phyloP scores from a whole-genome alignment of 768 basidiomycete species.

The Lactarius tabidus region DNA sequence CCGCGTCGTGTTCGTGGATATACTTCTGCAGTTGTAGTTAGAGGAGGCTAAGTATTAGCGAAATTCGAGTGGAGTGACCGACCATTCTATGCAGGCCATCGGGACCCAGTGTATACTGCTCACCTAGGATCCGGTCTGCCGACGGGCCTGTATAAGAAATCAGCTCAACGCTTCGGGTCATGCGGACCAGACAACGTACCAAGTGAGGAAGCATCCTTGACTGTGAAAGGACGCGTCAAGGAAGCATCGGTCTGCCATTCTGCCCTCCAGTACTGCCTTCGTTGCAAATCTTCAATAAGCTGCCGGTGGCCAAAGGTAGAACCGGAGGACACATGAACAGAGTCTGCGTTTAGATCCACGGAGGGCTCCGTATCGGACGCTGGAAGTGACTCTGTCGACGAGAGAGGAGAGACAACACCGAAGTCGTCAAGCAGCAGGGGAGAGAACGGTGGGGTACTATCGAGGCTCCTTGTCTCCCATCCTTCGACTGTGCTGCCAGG shows the following conservation, averaged over 20 bases:
- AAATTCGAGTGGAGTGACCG: background rate
- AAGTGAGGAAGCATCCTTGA: constrained; percentile 70
- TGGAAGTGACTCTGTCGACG: constrained; percentile 24
- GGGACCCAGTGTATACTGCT: constrained; percentile 28
- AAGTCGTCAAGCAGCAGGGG: constrained; percentile 40
- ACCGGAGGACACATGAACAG: background rate
- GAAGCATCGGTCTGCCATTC: constrained; percentile 54
- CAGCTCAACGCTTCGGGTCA: background rate
- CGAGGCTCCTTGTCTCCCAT: constrained; percentile 45
- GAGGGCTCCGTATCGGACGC: background rate
- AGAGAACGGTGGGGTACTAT: constrained; percentile 65
- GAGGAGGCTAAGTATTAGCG: constrained; percentile 28
- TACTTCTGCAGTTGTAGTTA: constrained; percentile 44
- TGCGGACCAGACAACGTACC: constrained; percentile 38
- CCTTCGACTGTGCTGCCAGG: constrained; percentile 44
- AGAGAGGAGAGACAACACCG: constrained; percentile 18
- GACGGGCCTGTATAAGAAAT: constrained; percentile 41
- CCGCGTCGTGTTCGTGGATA: constrained; percentile 70
- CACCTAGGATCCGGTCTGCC: constrained; percentile 37
- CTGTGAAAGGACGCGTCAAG: constrained; percentile 46
- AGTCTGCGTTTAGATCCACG: background rate
- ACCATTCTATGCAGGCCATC: background rate
- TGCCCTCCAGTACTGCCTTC: constrained; percentile 69
- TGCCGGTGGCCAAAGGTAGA: constrained; percentile 41
- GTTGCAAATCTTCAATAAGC: constrained; percentile 57